Evolutionary conservation across 768 basidiomycete species (phyloP).

Genomic region (Suillus subluteus): DNA sequence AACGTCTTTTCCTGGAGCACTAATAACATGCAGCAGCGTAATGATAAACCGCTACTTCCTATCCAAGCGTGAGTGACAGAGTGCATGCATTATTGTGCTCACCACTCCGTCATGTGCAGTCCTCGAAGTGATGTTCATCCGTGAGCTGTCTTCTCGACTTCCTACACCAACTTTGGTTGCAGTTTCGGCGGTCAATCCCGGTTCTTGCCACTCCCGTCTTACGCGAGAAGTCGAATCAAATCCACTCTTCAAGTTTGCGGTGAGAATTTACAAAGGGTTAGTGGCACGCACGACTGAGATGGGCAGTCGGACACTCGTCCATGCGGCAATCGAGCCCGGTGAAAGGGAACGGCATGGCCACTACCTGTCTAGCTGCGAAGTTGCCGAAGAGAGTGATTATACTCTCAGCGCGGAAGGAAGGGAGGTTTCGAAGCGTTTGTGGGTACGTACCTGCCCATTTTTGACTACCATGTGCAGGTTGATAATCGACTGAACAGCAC

Average conservation of each 20-base stretch:
- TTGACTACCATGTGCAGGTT: neutral
- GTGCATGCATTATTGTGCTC: conserved; percentile 9
- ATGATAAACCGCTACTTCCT: conserved; percentile 30
- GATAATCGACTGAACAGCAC: conserved; percentile 15
- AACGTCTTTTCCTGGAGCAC: neutral
- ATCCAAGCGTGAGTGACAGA: conserved; percentile 25
- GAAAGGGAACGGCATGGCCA: conserved; percentile 33
- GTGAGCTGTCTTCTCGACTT: conserved; percentile 38
- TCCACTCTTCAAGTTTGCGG: neutral
- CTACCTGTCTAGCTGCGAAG: conserved; percentile 30
- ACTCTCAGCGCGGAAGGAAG: conserved; percentile 32
- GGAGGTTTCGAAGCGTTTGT: conserved; percentile 32
- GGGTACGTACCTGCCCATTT: conserved; percentile 30
- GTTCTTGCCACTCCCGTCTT: conserved; percentile 39
- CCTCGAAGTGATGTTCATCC: conserved; percentile 39
- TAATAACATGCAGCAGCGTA: conserved; percentile 16
- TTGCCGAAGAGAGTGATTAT: conserved; percentile 35
- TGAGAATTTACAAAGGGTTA: conserved; percentile 21
- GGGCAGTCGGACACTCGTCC: conserved; percentile 41
- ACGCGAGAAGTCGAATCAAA: conserved; percentile 23
- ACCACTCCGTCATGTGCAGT: conserved; percentile 23
- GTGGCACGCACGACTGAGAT: conserved; percentile 37
- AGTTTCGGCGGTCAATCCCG: conserved; percentile 38
- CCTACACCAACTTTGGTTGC: conserved; percentile 30
- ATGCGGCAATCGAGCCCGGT: conserved; percentile 32